Base-by-base conservation (phyloP, 352 stramenopile genomes). In the Phytopythium aichiense region DNA sequence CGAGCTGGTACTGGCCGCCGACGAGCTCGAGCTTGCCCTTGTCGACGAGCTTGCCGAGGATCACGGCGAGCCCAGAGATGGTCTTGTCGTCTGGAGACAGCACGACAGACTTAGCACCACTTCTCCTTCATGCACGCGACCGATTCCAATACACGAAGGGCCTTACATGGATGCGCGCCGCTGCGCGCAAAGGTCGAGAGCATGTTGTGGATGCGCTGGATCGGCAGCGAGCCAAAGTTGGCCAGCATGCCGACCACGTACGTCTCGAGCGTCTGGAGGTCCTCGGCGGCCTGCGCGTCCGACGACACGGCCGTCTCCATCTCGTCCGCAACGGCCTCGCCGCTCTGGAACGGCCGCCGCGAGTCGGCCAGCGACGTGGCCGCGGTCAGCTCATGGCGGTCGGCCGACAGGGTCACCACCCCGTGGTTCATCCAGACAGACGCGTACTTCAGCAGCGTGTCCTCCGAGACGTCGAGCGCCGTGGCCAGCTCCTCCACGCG, bases 171-270 rank as follows among this genome's bases (percentile, higher is more conserved):
- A 55, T 91, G 80, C 0, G 75, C 72, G 20, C 86, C 86, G 43
- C 74, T 92, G 61, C 84, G 68, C 7, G 85, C 81, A 58, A 95
- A 95, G 20, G 85, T 92, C 2, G 78, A 98, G 0, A 99, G 78
- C 77, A 97, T 98, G 53, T 97, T 96, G 77, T 98, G 94, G 61
- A 99, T 98, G 22, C 88, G 79, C 48, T 97, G 83, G 28, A 98
- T 80, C 11, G 87, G 83, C 11, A 99, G 72, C 42, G 93, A 88
- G 12, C 92, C 94, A 57, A 98, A 89, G 69, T 98, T 98, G 6
- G 84, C 92, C 7, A 99, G 80, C 93, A 98, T 98, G 15, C 95
- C 93, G 35, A 97, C 77, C 56, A 99, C 96, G 68, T 98, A 99
- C 40, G 79, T 96, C 69, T 98, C 88, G 58, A 97, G 87, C n/a